phyloP scores from a whole-genome alignment of 2,329 filamentous ascomycete species.

The Davidsoniella virescens region DNA sequence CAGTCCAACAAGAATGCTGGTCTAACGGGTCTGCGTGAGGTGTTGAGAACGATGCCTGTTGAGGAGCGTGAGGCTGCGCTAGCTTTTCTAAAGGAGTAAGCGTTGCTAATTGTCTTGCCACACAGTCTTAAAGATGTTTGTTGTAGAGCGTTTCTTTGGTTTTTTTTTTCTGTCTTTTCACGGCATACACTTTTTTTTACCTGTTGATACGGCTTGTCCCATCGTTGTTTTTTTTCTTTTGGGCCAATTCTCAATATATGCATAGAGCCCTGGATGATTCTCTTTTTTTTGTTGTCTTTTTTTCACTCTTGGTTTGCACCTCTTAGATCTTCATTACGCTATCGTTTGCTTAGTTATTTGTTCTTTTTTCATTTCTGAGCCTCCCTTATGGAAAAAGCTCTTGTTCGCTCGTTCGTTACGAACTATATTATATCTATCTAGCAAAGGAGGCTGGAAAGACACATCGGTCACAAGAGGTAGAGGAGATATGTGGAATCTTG shows the following conservation, averaged over 20 bases:
- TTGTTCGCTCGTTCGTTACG: too few species aligned
- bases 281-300: not conserved
- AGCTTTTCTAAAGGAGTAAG: slow-evolving; percentile 34
- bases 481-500: slow-evolving; percentile 12
- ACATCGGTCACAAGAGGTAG: not conserved
- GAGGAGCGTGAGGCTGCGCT: slow-evolving; percentile 76
- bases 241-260: not conserved
- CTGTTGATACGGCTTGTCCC: not conserved
- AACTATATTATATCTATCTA: not conserved
- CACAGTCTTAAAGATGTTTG: not conserved
- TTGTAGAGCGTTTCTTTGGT: not conserved
- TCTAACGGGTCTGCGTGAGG: slow-evolving; percentile 72
- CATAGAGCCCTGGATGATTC: not conserved
- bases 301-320: not conserved
- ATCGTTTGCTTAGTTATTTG: not conserved
- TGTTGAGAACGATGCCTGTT: slow-evolving; percentile 73
- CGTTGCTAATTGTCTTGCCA: not conserved
- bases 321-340: not conserved
- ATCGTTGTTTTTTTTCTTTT: not conserved
- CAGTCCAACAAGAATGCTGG: slow-evolving; percentile 43
- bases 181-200: not conserved
- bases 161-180: slow-evolving; percentile 3
- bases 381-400: too few species aligned
- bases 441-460: not conserved
- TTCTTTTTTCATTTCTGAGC: not conserved